Evolutionary conservation across 306 rosid genomes (phyloP), one percentile per base, ranked within the genome.

Genomic region (Lathyrus sativus): DNA sequence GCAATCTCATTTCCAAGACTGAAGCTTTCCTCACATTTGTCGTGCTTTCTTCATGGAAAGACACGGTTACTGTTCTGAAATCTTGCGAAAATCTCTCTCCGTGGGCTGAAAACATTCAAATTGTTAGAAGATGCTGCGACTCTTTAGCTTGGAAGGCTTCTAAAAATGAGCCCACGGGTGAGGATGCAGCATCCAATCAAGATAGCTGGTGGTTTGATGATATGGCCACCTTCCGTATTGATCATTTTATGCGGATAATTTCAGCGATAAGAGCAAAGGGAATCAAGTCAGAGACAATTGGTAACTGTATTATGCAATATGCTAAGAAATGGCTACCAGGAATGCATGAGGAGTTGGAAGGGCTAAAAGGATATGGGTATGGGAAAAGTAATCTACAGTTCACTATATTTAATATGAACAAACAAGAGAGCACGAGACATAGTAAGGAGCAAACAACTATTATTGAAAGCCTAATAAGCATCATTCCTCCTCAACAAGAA

Each of bases 1-100:
- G 92, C 59, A 93, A 90, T 73, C 95, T 90, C 71, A 79, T 88
- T 41, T 79, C 86, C 76, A 93, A 90, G 83, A 78, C 89, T 1
- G 99, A 93, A 76, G 84, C 97, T 46, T 93, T 90, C 86, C 97
- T 93, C 83, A 85, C 99, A 49, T 87, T 88, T 54, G 90, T 90
- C 1, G 88, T 93, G 75, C 95, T 93, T 42, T 84, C 89, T 61
- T 93, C 97, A 31, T 88, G 95, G 97, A 90, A 88, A 73, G 99
- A 93, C 70, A 85, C 96, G 6, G 67, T 90, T 62, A 73, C 83
- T 50, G 95, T 93, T 55, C 87, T 90, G 35, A 88, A 81, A 70
- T 82, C 95, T 58, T 90, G 97, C 59, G 88, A 88, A 83, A 71
- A 75, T 45, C 83, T 93, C 13, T 86, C 90, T 41, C 97, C 99